Evolutionary conservation across 805 yeast species (phyloP).

Genomic region (Yamadazyma akitaensis): DNA sequence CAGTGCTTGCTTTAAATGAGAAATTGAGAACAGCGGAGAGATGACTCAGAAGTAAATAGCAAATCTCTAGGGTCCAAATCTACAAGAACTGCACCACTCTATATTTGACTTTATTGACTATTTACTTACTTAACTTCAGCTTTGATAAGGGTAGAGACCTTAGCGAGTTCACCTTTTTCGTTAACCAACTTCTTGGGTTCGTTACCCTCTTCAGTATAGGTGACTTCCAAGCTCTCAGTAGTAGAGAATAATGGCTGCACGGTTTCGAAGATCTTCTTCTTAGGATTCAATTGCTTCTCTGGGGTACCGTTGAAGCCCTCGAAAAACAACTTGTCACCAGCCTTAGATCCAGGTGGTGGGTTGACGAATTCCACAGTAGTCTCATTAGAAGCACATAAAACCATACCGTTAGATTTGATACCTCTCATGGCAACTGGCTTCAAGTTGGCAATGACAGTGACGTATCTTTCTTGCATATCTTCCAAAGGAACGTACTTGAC

Average conservation of each 20-base stretch:
- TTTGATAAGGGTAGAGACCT: slow-evolving; percentile 63
- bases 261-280: slow-evolving; percentile 97
- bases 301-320: slow-evolving; percentile 89
- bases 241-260: slow-evolving; percentile 91
- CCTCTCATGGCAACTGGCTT: slow-evolving; percentile 99
- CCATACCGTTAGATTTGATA: slow-evolving; percentile 94
- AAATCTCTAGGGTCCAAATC: too few relatives aligned
- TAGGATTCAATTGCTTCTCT: slow-evolving; percentile 90
- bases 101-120: not conserved
- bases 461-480: slow-evolving; percentile 92
- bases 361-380: slow-evolving; percentile 82
- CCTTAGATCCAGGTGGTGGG: slow-evolving; percentile 88
- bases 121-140: slow-evolving; percentile 56
- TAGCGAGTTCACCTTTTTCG: slow-evolving; percentile 73
- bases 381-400: slow-evolving; percentile 83
- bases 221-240: slow-evolving; percentile 67
- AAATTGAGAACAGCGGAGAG: too few relatives aligned
- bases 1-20: too few relatives aligned
- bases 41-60: too few relatives aligned
- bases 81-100: not conserved
- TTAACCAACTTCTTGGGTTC: slow-evolving; percentile 72
- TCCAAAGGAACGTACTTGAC: slow-evolving; percentile 87
- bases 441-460: slow-evolving; percentile 89
- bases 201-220: slow-evolving; percentile 78
- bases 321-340: slow-evolving; percentile 96